These are phyloP conservation scores for Nymphaea thermarum DNA, from an alignment of 164 flowering plant genomes.

Conservation along the genomic window DNA sequence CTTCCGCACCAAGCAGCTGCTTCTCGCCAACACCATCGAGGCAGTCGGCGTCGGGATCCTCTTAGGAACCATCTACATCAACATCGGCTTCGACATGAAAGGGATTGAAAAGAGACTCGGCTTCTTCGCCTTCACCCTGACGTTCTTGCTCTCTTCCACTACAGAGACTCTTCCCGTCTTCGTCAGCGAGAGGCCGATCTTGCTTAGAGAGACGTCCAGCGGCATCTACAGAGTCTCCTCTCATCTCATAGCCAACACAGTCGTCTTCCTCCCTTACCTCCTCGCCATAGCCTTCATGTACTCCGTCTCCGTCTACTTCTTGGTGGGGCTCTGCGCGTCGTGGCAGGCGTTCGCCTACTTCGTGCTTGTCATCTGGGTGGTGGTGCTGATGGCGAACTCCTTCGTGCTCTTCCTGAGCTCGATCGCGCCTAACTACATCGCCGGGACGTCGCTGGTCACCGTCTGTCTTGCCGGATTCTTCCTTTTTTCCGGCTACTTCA, in stretches of 20 bases:
- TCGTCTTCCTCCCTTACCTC: slow-evolving; percentile 81
- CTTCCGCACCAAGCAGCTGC: slow-evolving; percentile 77
- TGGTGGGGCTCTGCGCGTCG: slow-evolving; percentile 76
- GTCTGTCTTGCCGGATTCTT: slow-evolving; percentile 63
- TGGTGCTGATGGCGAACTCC: slow-evolving; percentile 83
- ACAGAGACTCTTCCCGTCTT: slow-evolving; percentile 90
- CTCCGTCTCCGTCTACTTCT: slow-evolving; percentile 64
- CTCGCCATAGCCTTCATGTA: slow-evolving; percentile 56
- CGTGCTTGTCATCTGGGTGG: slow-evolving; percentile 71
- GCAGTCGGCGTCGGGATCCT: slow-evolving; percentile 77
- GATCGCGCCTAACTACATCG: slow-evolving; percentile 74
- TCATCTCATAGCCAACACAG: slow-evolving; percentile 71
- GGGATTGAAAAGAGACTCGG: slow-evolving; percentile 86
- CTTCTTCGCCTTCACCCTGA: slow-evolving; percentile 90
- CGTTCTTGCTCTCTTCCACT: slow-evolving; percentile 90
- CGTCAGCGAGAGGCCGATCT: slow-evolving; percentile 74
- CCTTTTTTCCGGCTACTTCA: slow-evolving; percentile 96
- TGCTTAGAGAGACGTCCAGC: slow-evolving; percentile 70
- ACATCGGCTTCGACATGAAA: slow-evolving; percentile 52
- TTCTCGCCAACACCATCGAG: slow-evolving; percentile 67
- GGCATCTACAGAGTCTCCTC: slow-evolving; percentile 84
- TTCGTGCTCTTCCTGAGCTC: slow-evolving; percentile 86
- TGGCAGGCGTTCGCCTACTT: slow-evolving; percentile 77
- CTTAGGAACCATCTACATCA: slow-evolving; percentile 76
- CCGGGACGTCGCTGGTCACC: slow-evolving; percentile 77